Percentiles rank a stretch among this genome's conserved stretches.
Conservation (phyloP, 1,139 yeast genomes). For the Candida tropicalis region DNA sequence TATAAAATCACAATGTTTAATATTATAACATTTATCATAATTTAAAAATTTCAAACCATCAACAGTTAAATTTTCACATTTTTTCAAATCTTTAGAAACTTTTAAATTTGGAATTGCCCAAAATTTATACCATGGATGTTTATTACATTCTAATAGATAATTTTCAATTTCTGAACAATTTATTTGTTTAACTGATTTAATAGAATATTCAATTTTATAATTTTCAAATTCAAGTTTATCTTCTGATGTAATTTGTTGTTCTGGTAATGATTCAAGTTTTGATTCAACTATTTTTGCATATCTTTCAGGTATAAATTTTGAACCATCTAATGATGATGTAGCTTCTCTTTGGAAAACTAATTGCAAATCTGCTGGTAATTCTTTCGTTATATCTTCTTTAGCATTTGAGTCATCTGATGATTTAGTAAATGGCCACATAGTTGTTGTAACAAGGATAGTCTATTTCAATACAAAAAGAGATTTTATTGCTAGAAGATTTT, state of each 20-base stretch:
- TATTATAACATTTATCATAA: constrained; percentile 42
- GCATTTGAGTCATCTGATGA: constrained; percentile 18
- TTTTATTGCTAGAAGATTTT: background rate
- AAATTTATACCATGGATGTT: constrained; percentile 12
- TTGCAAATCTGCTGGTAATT: constrained; percentile 33
- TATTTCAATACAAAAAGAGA: too few species aligned
- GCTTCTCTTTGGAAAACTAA: constrained; percentile 34
- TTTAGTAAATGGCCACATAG: constrained; percentile 29
- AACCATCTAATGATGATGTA: constrained; percentile 20
- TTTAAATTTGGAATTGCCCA: constrained; percentile 5
- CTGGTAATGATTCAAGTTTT: constrained; percentile 24
- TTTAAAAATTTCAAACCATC: constrained; percentile 37
- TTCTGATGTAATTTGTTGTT: constrained; percentile 18
- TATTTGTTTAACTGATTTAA: constrained; percentile 29
- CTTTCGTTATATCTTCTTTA: constrained; percentile 30
- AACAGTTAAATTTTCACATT: constrained; percentile 39
- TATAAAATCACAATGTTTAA: constrained; percentile 44
- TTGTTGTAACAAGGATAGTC: too few species aligned
- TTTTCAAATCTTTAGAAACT: constrained; percentile 4
- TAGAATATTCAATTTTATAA: constrained; percentile 34
- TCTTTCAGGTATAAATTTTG: constrained; percentile 30
- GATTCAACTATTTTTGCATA: constrained; percentile 33
- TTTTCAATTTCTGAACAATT: constrained; percentile 49
- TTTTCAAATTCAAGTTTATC: constrained; percentile 30
- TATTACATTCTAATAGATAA: constrained; percentile 40